These are phyloP conservation scores for Aureobasidium sp. DNA, from an alignment of 2,329 filamentous ascomycete species.

Conservation along the genomic window DNA sequence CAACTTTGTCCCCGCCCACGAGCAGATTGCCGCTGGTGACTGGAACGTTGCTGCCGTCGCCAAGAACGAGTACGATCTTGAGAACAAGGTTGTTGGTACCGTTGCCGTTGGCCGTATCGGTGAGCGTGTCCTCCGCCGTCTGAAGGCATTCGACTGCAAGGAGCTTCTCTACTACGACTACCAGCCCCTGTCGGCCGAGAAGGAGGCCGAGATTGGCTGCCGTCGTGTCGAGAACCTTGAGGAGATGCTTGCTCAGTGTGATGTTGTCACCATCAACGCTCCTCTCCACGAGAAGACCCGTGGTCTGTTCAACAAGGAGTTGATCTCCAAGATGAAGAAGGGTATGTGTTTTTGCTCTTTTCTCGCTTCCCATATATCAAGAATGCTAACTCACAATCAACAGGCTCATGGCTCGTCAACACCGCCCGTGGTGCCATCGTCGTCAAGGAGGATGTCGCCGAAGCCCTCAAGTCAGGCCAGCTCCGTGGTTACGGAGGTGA, in stretches of 20 bases:
- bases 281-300: conserved; percentile 96
- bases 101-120: conserved; percentile 96
- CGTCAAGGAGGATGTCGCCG: conserved; percentile 97
- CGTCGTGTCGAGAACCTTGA: conserved; percentile 81
- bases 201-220: conserved; percentile 93
- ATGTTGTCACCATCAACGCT: conserved; percentile 99
- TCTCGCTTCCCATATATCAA: background rate
- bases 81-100: conserved; percentile 95
- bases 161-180: conserved; percentile 99
- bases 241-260: conserved; percentile 90
- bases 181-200: conserved; percentile 80
- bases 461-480: conserved; percentile 84
- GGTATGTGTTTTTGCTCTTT: conserved; percentile 44
- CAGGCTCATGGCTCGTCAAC: conserved; percentile 94
- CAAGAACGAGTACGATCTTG: conserved; percentile 97
- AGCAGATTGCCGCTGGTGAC: conserved; percentile 79
- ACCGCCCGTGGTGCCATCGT: conserved; percentile 98
- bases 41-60: conserved; percentile 95
- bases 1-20: conserved; percentile 97
- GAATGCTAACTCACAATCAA: conserved; percentile 7
- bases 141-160: conserved; percentile 99
- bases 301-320: conserved; percentile 96
- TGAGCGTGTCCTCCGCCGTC: conserved; percentile 90
- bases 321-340: conserved; percentile 98
- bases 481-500: conserved; percentile 83